Conservation (phyloP, 257 asterid genomes). For the Ilex asprella region DNA sequence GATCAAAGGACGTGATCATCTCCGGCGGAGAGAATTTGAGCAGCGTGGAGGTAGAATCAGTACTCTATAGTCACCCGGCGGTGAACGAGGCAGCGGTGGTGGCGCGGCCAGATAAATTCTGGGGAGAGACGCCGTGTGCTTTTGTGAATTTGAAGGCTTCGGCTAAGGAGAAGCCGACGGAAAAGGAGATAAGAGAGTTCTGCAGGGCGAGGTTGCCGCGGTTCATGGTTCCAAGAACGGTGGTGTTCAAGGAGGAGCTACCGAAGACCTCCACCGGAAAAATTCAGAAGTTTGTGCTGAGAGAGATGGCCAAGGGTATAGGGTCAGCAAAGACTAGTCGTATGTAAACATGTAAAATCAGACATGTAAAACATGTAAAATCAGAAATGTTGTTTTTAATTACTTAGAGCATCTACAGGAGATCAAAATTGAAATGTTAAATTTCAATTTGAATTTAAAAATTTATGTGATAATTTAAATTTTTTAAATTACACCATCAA, state of each 20-base stretch:
- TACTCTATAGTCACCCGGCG: slow-evolving; percentile 55
- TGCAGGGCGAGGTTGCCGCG: slow-evolving; percentile 51
- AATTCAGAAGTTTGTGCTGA: slow-evolving; percentile 57
- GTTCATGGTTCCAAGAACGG: slow-evolving; percentile 68
- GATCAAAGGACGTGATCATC: slow-evolving; percentile 78
- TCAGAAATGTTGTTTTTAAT: too few relatives aligned
- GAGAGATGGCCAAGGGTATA: slow-evolving; percentile 52
- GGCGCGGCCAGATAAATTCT: slow-evolving; percentile 67
- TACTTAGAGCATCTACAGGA: too few relatives aligned
- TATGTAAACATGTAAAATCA: too few relatives aligned
- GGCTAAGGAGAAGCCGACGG: slow-evolving; percentile 28
- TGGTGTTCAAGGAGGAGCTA: slow-evolving; percentile 52
- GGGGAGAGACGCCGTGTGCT: slow-evolving; percentile 90
- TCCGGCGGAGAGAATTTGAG: slow-evolving; percentile 82
- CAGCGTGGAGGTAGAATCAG: slow-evolving; percentile 81
- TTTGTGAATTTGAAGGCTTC: slow-evolving; percentile 55
- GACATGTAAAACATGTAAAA: too few relatives aligned
- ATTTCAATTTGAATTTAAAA: too few relatives aligned
- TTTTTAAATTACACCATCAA: too few relatives aligned
- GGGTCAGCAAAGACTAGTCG: slow-evolving; percentile 16
- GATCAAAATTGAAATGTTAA: too few relatives aligned
- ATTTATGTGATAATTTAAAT: too few relatives aligned
- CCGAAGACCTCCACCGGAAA: slow-evolving; percentile 90
- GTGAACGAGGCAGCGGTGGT: slow-evolving; percentile 86
- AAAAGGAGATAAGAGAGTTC: slow-evolving; percentile 42